phyloP scores from a whole-genome alignment of 768 basidiomycete species.

The Gymnopilus dilepis region DNA sequence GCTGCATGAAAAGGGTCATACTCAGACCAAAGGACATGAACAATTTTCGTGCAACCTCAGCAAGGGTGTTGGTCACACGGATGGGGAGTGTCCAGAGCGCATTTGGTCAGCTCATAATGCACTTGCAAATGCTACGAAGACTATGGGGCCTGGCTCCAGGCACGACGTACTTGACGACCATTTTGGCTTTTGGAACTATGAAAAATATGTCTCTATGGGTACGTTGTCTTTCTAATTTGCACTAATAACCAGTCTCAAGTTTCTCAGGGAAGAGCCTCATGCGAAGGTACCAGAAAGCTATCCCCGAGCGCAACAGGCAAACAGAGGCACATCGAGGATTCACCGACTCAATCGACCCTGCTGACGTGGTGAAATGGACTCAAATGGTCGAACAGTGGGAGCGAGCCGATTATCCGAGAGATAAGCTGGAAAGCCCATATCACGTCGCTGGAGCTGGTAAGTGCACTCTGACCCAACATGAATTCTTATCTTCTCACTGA shows the following conservation, averaged over 20 bases:
- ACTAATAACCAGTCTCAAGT: background rate
- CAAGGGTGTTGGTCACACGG: constrained; percentile 28
- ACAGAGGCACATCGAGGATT: background rate
- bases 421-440: background rate
- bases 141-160: constrained; percentile 34
- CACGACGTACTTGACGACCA: constrained; percentile 39
- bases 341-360: background rate
- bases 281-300: background rate
- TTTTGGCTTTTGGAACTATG: constrained; percentile 31
- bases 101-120: constrained; percentile 35
- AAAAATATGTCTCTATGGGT: constrained; percentile 16
- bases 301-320: background rate
- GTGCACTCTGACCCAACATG: background rate
- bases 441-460: background rate
- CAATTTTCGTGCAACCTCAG: background rate
- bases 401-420: background rate
- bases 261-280: background rate
- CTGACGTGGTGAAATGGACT: background rate
- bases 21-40: background rate
- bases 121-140: constrained; percentile 29
- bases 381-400: background rate
- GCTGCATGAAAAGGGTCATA: background rate
- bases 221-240: too few relatives aligned
- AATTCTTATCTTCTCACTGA: background rate
- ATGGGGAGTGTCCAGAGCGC: constrained; percentile 37